These are phyloP conservation scores for Wickerhamiella spandovensis DNA, from an alignment of 805 yeast species.

Conservation along the genomic window DNA sequence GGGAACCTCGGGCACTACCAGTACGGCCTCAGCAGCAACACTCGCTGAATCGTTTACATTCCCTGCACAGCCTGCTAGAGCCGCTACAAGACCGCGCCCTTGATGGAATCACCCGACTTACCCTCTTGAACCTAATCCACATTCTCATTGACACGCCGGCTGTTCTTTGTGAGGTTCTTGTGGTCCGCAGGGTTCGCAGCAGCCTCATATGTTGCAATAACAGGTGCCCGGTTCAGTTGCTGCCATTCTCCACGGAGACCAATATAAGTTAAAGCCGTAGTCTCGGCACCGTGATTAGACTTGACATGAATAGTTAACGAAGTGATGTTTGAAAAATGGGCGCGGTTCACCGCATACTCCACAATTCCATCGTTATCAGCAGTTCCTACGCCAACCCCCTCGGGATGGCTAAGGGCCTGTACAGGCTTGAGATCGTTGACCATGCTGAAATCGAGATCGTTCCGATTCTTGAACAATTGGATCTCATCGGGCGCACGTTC, in stretches of 20 bases:
- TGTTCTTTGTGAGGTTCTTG: conserved; percentile 19
- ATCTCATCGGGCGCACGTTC: conserved; percentile 56
- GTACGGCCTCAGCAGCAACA: neutral
- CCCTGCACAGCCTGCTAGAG: neutral
- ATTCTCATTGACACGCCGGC: neutral
- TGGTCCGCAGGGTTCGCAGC: conserved; percentile 93
- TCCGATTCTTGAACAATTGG: conserved; percentile 59
- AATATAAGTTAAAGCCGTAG: conserved; percentile 46
- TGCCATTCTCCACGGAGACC: conserved; percentile 59
- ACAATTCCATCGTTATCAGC: conserved; percentile 38
- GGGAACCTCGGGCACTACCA: neutral
- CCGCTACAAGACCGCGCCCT: neutral
- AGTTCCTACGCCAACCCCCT: conserved; percentile 28
- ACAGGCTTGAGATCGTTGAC: conserved; percentile 37
- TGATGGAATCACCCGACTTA: neutral
- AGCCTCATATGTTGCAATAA: conserved; percentile 68
- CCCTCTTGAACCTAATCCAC: neutral
- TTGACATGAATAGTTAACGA: conserved; percentile 57
- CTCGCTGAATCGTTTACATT: neutral
- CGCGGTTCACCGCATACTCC: conserved; percentile 72
- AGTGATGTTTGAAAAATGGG: conserved; percentile 54
- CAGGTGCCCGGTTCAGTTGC: conserved; percentile 46
- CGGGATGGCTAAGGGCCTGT: conserved; percentile 49
- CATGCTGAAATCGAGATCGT: conserved; percentile 58
- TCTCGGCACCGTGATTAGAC: conserved; percentile 48